Evolutionary conservation across 192 early-diverging fungal genomes (phyloP), one percentile per base, ranked within the genome.

Genomic region (Phlyctochytrium bullatum): DNA sequence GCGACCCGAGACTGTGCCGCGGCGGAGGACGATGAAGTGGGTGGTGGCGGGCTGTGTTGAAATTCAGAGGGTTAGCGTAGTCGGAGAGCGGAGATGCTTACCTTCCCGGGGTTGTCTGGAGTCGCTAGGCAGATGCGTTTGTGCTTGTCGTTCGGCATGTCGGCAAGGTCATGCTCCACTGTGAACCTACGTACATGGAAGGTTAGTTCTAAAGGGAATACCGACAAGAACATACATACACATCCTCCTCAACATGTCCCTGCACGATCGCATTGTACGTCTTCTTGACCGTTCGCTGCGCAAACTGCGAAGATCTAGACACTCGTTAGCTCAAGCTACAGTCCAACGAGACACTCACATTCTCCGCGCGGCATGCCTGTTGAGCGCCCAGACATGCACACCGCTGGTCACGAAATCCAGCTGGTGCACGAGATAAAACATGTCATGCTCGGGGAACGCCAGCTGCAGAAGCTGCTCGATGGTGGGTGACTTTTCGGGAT

Each of bases 381-480:
- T 35, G 32, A 73, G 28, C 17, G 58, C 77, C 75, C 76, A 74
- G 28, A 76, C 52, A 33, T 78, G 71, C 10, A 78, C 59, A 4
- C 77, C 76, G 23, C 47, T 57, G 6, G 76, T 77, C 1, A 57
- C 62, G 53, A 32, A 62, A 54, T 77, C 76, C 31, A 77, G 36
- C 70, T 77, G 75, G 52, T 77, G 75, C 6, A 61, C 27, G n/a
- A 68, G 57, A 34, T 27, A 63, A 20, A 28, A 78, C 53, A 2
- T 56, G 25, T 35, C 20, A 29, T 56, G 62, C 4, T 64, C 27
- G 1, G 69, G 31, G 30, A 65, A 59, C 2, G 17, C 23, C 34
- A 2, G 25, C 4, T 35, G 3, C 16, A 71, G 69, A 23, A 71
- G 10, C 3, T 12, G 1, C 27, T 71, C 34, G 23, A 64, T 36